Evolutionary conservation across 148 eudicot genomes (phyloP).

Genomic region (Vaccinium myrtillus): DNA sequence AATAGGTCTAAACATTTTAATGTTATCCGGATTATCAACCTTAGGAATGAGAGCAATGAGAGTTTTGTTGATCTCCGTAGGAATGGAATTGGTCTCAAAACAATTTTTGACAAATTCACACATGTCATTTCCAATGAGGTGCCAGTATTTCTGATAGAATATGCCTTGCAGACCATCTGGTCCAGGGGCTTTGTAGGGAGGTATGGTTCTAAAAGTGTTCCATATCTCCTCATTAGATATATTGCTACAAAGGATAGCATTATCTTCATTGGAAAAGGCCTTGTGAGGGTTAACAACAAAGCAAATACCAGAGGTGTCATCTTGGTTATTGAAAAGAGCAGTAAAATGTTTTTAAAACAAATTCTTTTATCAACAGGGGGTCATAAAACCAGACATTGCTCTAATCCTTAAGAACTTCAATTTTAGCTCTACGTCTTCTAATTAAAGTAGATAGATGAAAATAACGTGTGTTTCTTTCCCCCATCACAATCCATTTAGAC

Average conservation of each 20-base stretch:
- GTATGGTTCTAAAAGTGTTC: not conserved
- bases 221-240: not conserved
- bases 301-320: too few relatives aligned
- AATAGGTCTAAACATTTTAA: not conserved
- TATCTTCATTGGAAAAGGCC: not conserved
- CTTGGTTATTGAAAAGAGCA: too few relatives aligned
- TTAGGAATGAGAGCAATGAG: not conserved
- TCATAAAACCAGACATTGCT: not conserved
- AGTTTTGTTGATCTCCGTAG: not conserved
- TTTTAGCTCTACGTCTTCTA: too few relatives aligned
- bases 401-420: not conserved
- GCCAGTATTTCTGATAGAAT: not conserved
- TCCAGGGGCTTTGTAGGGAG: not conserved
- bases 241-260: not conserved
- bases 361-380: not conserved
- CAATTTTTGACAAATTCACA: not conserved
- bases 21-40: not conserved
- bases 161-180: not conserved
- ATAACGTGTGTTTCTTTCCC: not conserved
- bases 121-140: not conserved
- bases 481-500: not conserved
- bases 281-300: too few relatives aligned
- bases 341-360: not conserved
- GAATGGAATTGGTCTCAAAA: not conserved
- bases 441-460: not conserved